phyloP scores from a whole-genome alignment of 768 basidiomycete genomes.

The Auricularia cornea region DNA sequence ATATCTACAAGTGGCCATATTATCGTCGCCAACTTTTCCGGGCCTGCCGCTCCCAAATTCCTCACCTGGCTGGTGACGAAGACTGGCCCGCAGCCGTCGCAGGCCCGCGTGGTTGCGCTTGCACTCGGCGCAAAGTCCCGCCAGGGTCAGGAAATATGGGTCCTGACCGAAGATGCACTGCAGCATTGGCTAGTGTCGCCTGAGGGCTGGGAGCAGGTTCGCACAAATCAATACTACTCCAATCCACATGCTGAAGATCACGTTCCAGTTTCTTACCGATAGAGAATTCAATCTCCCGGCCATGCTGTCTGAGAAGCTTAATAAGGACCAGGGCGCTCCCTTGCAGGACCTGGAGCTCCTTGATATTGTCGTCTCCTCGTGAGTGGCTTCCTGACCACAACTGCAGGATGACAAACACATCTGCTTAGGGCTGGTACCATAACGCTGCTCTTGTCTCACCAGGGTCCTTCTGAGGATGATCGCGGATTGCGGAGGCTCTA shows the following conservation, averaged over 20 bases:
- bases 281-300: too few relatives aligned
- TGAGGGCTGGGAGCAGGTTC: constrained; percentile 56
- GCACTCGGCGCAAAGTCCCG: constrained; percentile 34
- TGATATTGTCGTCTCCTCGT: constrained; percentile 44
- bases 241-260: too few relatives aligned
- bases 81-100: neutral
- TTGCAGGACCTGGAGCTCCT: constrained; percentile 63
- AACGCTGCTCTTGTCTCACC: constrained; percentile 49
- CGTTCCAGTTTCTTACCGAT: too few relatives aligned
- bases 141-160: constrained; percentile 55
- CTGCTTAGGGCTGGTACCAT: constrained; percentile 39
- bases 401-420: too few relatives aligned
- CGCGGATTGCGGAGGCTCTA: neutral
- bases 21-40: constrained; percentile 38
- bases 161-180: constrained; percentile 54
- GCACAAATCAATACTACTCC: neutral
- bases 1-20: constrained; percentile 49
- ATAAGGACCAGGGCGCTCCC: neutral
- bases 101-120: constrained; percentile 26
- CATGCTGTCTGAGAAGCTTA: neutral
- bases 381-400: too few relatives aligned
- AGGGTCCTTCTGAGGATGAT: constrained; percentile 48
- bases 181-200: constrained; percentile 63
- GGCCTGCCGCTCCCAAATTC: constrained; percentile 11
- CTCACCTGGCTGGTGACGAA: neutral